Base-by-base conservation (phyloP, 2,329 filamentous ascomycete species). In the Scedosporium boydii region DNA sequence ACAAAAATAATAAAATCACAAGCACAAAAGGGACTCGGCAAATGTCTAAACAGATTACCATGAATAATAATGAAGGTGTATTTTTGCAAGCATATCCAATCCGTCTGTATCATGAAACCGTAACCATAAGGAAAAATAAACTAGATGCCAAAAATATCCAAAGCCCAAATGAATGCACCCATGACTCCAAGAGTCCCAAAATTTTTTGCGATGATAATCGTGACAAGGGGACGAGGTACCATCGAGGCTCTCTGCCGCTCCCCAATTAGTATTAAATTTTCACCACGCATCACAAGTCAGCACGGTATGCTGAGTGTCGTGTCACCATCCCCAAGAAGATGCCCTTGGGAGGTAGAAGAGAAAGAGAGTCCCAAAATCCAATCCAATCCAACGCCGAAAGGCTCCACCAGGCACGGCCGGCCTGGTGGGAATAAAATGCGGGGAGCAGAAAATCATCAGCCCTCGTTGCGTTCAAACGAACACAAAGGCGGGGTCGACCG, bases 201-300 rank as follows among this genome's bases (percentile, higher is more conserved):
- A 29, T 26, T 53, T 53, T 53, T 53, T 53, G 48, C 48, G 48
- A 53, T 53, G 48, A 53, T 53, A 53, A 53, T 53, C 48, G 48
- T 53, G 48, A 53, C 48, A 53, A 53, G 48, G 48, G 48, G 21
- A 53, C 16, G 48, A 53, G 21, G 16, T 29, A 23, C 16, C 21
- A 16, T 23, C 48, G 9, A 23, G 21, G 48, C 16, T 18, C 21
- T 18, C 18, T 23, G 21, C 21, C n/a, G 48, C 48, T 26, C 48
- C 48, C 48, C 21, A 23, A 53, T 53, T 53, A 53, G 9, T 53
- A 53, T 53, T n/a, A 53, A 53, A 23, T 18, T 23, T 53, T 53
- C 48, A 53, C 48, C 48, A 53, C 48, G 48, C 48, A 53, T 53
- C 48, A 53, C 48, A 16, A 53, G 18, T 23, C 42, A 23, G 21